Percentiles rank a stretch among this genome's conserved stretches.
Evolutionary conservation across 2,329 filamentous ascomycete species (phyloP).

Genomic region (Trichoderma arundinaceum): DNA sequence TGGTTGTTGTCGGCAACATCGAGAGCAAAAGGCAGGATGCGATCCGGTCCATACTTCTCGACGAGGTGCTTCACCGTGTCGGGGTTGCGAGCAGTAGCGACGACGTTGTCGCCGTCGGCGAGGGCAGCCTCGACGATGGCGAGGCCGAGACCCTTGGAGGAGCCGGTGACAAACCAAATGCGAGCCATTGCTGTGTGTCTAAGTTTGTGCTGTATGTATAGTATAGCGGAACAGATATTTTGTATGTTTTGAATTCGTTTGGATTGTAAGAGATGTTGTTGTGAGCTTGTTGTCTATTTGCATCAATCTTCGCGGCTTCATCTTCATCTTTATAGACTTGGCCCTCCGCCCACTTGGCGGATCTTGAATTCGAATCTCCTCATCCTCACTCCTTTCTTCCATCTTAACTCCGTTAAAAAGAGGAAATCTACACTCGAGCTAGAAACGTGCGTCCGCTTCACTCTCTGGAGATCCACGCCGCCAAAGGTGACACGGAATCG

Average conservation of each 20-base stretch:
- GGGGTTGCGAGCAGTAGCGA: slow-evolving; percentile 52
- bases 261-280: too few relatives aligned
- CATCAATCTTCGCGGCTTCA: neutral
- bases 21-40: slow-evolving; percentile 55
- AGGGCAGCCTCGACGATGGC: slow-evolving; percentile 49
- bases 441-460: neutral
- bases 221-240: neutral
- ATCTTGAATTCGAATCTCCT: neutral
- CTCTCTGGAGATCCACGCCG: neutral
- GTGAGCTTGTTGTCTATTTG: neutral
- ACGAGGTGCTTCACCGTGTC: slow-evolving; percentile 44
- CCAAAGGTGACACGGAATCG: neutral
- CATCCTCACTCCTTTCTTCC: neutral
- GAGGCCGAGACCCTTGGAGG: slow-evolving; percentile 54
- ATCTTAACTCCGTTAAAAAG: slow-evolving; percentile 9
- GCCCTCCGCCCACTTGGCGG: neutral
- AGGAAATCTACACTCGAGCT: neutral
- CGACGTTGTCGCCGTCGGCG: slow-evolving; percentile 48
- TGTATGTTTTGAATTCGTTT: neutral
- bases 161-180: slow-evolving; percentile 56
- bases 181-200: slow-evolving; percentile 3
- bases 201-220: neutral
- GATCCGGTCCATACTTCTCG: slow-evolving; percentile 48
- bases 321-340: slow-evolving; percentile 21
- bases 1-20: slow-evolving; percentile 60